Evolutionary conservation across 2,329 filamentous ascomycete genomes (phyloP).

Genomic region (Xylaria sp.): DNA sequence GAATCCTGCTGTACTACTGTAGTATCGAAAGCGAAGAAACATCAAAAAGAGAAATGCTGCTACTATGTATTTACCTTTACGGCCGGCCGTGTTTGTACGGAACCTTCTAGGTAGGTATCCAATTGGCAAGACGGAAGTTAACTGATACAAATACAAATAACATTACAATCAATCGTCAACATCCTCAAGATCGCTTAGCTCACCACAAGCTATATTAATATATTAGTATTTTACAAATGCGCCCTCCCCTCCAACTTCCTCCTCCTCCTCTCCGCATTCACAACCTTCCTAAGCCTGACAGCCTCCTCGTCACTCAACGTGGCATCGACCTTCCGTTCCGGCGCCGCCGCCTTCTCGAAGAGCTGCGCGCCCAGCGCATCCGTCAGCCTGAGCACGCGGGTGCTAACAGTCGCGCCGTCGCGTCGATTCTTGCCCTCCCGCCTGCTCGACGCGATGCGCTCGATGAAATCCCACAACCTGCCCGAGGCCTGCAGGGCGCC

Average conservation of each 20-base stretch:
- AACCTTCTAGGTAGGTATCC: not conserved
- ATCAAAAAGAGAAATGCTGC: no score
- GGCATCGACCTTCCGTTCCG: conserved; percentile 52
- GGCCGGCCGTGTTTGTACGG: not conserved
- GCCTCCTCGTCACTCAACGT: conserved; percentile 63
- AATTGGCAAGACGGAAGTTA: not conserved
- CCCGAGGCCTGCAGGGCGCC: conserved; percentile 75
- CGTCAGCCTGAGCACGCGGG: conserved; percentile 79
- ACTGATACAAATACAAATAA: not conserved
- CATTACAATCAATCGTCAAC: not conserved
- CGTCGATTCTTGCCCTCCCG: conserved; percentile 95
- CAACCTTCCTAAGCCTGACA: conserved; percentile 54
- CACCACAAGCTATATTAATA: not conserved
- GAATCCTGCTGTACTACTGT: no score
- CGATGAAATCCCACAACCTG: conserved; percentile 89
- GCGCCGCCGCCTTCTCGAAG: conserved; percentile 67
- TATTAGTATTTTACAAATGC: conserved; percentile 53
- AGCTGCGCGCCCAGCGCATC: conserved; percentile 77
- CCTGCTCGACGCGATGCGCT: conserved; percentile 82
- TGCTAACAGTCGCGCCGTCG: conserved; percentile 90
- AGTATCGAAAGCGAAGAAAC: no score
- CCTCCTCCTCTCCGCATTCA: conserved; percentile 60
- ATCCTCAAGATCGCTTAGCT: not conserved
- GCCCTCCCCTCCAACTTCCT: conserved; percentile 62
- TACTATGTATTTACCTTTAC: not conserved